Percentiles rank a stretch among this genome's conserved stretches.
These are phyloP conservation scores for Eucommia ulmoides DNA, from an alignment of 257 asterid species.

Conservation along the genomic window DNA sequence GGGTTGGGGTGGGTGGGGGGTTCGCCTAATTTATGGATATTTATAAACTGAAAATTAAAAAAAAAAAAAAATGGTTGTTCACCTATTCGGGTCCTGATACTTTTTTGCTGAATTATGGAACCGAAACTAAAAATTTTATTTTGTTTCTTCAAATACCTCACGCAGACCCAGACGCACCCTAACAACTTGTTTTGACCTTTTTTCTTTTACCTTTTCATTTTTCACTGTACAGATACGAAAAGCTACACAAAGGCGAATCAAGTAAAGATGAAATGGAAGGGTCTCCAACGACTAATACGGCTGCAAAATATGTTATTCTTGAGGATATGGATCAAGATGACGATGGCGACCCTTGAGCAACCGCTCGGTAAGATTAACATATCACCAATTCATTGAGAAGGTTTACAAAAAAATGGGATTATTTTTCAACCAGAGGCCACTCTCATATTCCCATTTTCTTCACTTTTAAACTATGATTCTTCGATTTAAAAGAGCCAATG, in stretches of 20 bases:
- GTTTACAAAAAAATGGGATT: too few species aligned
- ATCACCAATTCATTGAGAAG: too few species aligned
- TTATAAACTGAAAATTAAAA: too few species aligned
- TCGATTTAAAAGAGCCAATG: too few species aligned
- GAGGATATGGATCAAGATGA: constrained; percentile 79
- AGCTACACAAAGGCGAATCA: constrained; percentile 52
- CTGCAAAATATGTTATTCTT: constrained; percentile 69
- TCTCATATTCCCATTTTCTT: too few species aligned
- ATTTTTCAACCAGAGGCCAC: too few species aligned
- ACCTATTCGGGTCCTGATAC: neutral
- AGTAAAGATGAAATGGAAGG: constrained; percentile 18
- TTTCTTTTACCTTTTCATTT: neutral
- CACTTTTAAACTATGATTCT: too few species aligned
- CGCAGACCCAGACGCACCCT: neutral
- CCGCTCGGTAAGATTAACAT: too few species aligned
- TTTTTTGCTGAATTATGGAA: neutral
- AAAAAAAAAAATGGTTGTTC: neutral
- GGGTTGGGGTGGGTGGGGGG: too few species aligned
- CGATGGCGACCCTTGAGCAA: constrained; percentile 37
- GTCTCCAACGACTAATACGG: constrained; percentile 14
- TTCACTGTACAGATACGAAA: constrained; percentile 37
- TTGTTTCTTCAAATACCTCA: neutral
- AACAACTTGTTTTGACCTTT: neutral
- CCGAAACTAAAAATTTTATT: neutral
- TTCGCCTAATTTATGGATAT: too few species aligned